phyloP scores from a whole-genome alignment of 345 rosid genomes.

The Eucalyptus sp. region DNA sequence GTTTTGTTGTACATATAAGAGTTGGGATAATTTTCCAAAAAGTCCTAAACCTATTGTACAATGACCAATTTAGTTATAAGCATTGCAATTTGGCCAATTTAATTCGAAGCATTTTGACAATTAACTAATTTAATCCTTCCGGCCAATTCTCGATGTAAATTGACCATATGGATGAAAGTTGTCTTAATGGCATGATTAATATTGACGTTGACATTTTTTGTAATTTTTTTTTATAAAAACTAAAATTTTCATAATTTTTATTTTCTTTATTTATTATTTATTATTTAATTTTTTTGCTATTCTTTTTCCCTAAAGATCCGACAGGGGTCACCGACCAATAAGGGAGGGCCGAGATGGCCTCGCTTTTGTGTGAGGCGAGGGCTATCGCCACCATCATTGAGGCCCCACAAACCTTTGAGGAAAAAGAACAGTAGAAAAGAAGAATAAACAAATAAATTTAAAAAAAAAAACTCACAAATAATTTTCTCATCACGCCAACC shows the following conservation, averaged over 20 bases:
- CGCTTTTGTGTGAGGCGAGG: not conserved
- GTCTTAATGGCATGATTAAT: rapidly evolving
- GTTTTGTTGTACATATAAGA: not conserved
- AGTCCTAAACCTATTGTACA: not conserved
- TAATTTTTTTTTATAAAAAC: not conserved
- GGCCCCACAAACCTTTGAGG: not conserved
- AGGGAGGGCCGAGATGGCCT: rapidly evolving
- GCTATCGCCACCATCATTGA: not conserved
- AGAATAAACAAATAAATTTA: not conserved
- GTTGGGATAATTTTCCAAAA: not conserved
- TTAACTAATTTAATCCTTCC: not conserved
- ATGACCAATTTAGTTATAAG: not conserved
- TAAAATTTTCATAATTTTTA: not conserved
- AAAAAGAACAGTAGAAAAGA: not conserved
- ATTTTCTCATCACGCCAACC: rapidly evolving
- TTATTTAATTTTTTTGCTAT: not conserved
- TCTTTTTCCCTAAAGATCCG: not conserved
- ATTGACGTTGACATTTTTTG: rapidly evolving
- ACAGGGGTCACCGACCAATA: not conserved
- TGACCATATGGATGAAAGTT: not conserved
- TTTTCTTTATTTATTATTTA: not conserved
- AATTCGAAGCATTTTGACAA: not conserved
- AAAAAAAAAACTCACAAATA: not conserved
- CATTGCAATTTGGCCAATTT: not conserved
- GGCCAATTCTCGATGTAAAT: not conserved